Percentiles rank a stretch among this genome's conserved stretches.
These are phyloP conservation scores for Cephalotrichum gorgonifer DNA, from an alignment of 2,329 filamentous ascomycete species.

Conservation along the genomic window DNA sequence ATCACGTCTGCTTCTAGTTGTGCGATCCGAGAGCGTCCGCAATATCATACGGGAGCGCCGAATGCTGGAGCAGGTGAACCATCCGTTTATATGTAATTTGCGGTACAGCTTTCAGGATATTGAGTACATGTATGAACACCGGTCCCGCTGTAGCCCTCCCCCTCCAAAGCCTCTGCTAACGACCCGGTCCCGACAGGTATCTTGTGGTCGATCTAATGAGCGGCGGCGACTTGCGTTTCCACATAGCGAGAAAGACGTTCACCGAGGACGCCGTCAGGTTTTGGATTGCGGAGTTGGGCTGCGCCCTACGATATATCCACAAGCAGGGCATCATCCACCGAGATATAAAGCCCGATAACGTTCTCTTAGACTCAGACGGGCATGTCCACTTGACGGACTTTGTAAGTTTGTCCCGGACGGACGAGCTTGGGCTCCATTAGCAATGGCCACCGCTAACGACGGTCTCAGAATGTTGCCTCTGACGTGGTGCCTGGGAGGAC, in stretches of 20 bases:
- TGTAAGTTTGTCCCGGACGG: slow-evolving; percentile 44
- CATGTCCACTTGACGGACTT: slow-evolving; percentile 98
- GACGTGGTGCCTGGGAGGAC: slow-evolving; percentile 76
- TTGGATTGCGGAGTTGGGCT: slow-evolving; percentile 92
- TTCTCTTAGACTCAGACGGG: slow-evolving; percentile 75
- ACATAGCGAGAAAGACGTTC: slow-evolving; percentile 95
- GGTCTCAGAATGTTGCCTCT: slow-evolving; percentile 78
- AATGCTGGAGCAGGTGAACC: slow-evolving; percentile 97
- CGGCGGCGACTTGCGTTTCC: slow-evolving; percentile 90
- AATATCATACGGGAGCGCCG: slow-evolving; percentile 96
- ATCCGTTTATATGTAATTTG: slow-evolving; percentile 96
- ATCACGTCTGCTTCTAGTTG: slow-evolving; percentile 47
- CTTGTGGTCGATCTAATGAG: slow-evolving; percentile 98
- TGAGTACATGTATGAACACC: slow-evolving; percentile 74
- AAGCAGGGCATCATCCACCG: slow-evolving; percentile 80
- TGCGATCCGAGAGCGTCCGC: slow-evolving; percentile 92
- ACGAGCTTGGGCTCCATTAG: not conserved
- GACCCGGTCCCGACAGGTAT: slow-evolving; percentile 60
- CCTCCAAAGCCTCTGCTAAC: not conserved
- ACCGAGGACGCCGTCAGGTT: slow-evolving; percentile 95
- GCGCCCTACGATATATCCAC: slow-evolving; percentile 81
- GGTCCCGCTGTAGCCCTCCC: not conserved
- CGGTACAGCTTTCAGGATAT: slow-evolving; percentile 99
- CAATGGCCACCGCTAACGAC: not conserved
- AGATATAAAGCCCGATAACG: slow-evolving; percentile 88